Base-by-base conservation (phyloP, 805 yeast species). In the Lipomyces sp. region DNA sequence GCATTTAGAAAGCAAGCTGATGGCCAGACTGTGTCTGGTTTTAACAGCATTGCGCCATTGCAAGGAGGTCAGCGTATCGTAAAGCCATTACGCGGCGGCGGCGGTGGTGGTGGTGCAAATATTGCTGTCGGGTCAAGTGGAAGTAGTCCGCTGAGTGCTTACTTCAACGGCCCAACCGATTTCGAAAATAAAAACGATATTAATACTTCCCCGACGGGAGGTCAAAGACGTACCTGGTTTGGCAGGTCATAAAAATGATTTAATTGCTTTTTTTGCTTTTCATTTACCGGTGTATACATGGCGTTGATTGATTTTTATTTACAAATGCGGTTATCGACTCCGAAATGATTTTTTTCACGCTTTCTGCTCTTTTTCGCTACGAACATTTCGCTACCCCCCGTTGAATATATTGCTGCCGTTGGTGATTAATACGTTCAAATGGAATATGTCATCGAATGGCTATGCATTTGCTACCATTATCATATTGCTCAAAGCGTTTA, bases 81-180 rank as follows among this genome's bases (percentile, higher is more conserved):
- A 24, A 87, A 86, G 74, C 90, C 90, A 2, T 69, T 86, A 51
- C 79, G 87, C 62, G 89, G 90, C 0, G 87, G 87, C 6, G 78
- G 76, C 6, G 75, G 64, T 13, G 50, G 33, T 4, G 15, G 29
- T 3, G 64, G 64, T 6, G 24, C 3, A 7, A n/a, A 4, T 18
- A 42, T 42, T 15, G 8, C 48, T 5, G 48, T 42, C 48, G 48
- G n/a, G 6, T 53, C 56, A 5, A 10, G 37, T 53, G 56, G 56
- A 32, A 34, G 56, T n/a, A 34, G 56, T 53, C 18, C 56, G 56
- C n/a, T 53, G 15, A 42, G 56, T 10, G 35, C 37, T 5, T 53
- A 53, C 56, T 53, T 53, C 34, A 53, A 53, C 42, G 24, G 24
- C 24, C 7, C 56, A 15, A 15, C 29, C n/a, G 56, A 34, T 15